Evolutionary conservation across 1,284 basidiomycete species (phyloP), one percentile per base, ranked within the genome.

Genomic region (Pseudozyma hubeiensis): DNA sequence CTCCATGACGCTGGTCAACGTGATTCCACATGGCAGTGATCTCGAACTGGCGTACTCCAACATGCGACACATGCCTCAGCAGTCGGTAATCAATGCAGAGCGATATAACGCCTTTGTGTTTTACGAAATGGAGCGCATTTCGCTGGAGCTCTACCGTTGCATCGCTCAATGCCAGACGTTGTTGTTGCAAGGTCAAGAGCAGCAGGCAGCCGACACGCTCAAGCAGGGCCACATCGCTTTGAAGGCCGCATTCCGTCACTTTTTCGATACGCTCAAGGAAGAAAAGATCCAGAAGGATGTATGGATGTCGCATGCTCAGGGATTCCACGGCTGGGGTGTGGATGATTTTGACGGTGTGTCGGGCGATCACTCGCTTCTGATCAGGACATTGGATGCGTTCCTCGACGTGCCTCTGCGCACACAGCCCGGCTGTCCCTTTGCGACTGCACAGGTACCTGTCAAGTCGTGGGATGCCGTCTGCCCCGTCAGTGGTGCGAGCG

Each of bases 221-320:
- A 57, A 63, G 50, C 58, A 59, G 37, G 70, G 64, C 17, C 64
- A 73, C 33, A 56, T 52, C 9, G 70, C 70, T 0, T 64, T 73
- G 45, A 64, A 67, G 34, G 64, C 64, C n/a, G 70, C 70, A 11
- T 73, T 73, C 49, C 52, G 56, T 14, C 70, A 56, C 50, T 73
- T 73, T 39, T 73, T 73, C 43, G 70, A 73, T 31, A 73, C 70
- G 31, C 48, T 73, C 43, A 73, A 67, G 41, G 70, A 73, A 24
- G 60, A 73, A 14, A 73, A 73, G 61, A 73, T 73, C 35, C 39
- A 64, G 29, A 73, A 73, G 57, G 50, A 52, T 4, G 70, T 73
- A 4, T 73, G 70, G 70, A 73, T 73, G 70, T 73, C 70, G 43
- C 70, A 73, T 33, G 70, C 70, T 1, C 70, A 73, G 34, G 70